A percentile compares a stretch with the other conserved stretches of the same genome.
Evolutionary conservation across 805 yeast genomes (phyloP).

Genomic region (Saccharomycopsis guyanensis): DNA sequence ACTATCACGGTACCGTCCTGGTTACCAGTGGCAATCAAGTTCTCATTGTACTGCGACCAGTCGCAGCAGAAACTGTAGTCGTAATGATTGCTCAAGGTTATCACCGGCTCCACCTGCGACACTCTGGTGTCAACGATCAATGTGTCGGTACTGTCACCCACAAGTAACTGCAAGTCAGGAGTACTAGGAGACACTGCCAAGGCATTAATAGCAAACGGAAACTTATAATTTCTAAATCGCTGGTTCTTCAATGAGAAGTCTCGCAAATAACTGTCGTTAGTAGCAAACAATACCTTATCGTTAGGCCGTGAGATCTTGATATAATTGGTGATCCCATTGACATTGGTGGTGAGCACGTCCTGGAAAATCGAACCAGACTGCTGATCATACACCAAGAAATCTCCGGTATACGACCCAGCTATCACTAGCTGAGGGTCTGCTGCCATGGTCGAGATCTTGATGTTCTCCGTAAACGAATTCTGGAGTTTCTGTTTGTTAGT

Average conservation of each 20-base stretch:
- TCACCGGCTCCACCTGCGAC: slow-evolving; percentile 19
- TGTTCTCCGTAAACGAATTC: slow-evolving; percentile 16
- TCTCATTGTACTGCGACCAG: slow-evolving; percentile 39
- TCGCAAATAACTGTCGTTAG: slow-evolving; percentile 42
- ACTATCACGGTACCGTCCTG: slow-evolving; percentile 52
- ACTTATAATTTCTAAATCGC: slow-evolving; percentile 21
- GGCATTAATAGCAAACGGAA: slow-evolving; percentile 46
- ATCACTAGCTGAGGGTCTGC: slow-evolving; percentile 36
- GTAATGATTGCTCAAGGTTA: slow-evolving; percentile 36
- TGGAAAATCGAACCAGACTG: slow-evolving; percentile 28
- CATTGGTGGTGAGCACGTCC: slow-evolving; percentile 33
- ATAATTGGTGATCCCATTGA: slow-evolving; percentile 48
- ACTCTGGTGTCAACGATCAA: slow-evolving; percentile 39
- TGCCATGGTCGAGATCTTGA: slow-evolving; percentile 42
- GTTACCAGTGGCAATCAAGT: slow-evolving; percentile 45
- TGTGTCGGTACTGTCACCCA: slow-evolving; percentile 42
- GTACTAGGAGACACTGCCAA: slow-evolving; percentile 35
- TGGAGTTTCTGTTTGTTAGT: slow-evolving; percentile 16
- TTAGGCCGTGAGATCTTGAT: slow-evolving; percentile 29
- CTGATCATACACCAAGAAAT: slow-evolving; percentile 34
- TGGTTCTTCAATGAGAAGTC: slow-evolving; percentile 31
- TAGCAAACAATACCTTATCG: slow-evolving; percentile 35
- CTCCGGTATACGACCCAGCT: slow-evolving; percentile 51
- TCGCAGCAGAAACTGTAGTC: slow-evolving; percentile 57
- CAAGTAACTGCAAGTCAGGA: slow-evolving; percentile 34